phyloP scores from a whole-genome alignment of 2,329 filamentous ascomycete genomes.

The Penicillium psychrosexuale region DNA sequence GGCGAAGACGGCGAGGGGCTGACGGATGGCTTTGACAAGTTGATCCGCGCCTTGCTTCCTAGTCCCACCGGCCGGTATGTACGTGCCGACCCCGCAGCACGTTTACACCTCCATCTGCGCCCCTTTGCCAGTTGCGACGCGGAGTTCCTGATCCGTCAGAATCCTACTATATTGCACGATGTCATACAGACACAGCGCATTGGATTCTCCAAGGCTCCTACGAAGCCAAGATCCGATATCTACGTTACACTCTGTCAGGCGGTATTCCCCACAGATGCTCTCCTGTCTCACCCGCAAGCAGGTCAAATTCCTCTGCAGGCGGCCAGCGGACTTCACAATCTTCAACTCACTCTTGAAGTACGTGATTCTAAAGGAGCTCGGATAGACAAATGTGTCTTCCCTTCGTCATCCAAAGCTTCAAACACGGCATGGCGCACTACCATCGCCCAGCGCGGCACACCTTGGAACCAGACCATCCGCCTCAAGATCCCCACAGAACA shows the following conservation, averaged over 20 bases:
- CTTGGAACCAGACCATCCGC: conserved; percentile 85
- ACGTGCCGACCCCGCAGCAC: conserved; percentile 68
- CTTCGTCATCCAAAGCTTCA: conserved; percentile 74
- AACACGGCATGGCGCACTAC: conserved; percentile 86
- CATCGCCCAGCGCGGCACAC: conserved; percentile 71
- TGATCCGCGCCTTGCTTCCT: conserved; percentile 70
- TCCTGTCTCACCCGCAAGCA: conserved; percentile 67
- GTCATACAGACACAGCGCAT: conserved; percentile 81
- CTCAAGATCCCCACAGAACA: conserved; percentile 75
- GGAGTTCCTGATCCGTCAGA: conserved; percentile 76
- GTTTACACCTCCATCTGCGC: conserved; percentile 74
- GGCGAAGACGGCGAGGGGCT: conserved; percentile 57
- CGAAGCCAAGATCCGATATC: conserved; percentile 85
- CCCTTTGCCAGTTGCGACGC: conserved; percentile 75
- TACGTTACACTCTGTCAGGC: conserved; percentile 83
- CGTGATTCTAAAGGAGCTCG: conserved; percentile 73
- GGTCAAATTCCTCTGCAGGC: conserved; percentile 74
- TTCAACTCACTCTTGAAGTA: conserved; percentile 88
- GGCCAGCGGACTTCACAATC: conserved; percentile 63
- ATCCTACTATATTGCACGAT: conserved; percentile 80
- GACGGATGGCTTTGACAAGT: conserved; percentile 66
- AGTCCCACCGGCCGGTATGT: conserved; percentile 72
- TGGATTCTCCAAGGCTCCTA: conserved; percentile 89
- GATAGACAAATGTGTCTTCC: conserved; percentile 82
- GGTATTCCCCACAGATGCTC: conserved; percentile 65